Base-by-base conservation (phyloP, 139 green algal genomes). In the Chlorella sp. region DNA sequence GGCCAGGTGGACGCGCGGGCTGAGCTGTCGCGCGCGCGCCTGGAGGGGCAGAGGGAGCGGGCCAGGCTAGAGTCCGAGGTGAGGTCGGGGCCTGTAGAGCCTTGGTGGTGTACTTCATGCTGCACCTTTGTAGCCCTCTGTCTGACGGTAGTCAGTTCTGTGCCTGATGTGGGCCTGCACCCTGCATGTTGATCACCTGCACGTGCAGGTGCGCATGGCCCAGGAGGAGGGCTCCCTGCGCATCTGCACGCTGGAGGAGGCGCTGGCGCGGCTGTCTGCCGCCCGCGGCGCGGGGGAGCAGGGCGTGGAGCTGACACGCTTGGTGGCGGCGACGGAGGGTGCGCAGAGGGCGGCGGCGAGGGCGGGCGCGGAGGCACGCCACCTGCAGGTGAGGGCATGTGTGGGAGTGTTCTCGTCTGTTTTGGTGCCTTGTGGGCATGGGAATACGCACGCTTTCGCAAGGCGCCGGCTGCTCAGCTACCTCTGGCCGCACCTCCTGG, bases 171-270 rank as follows among this genome's bases (percentile, higher is more conserved):
- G 42, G 42, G 17, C 10, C 42, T 55, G 4, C 62, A 35, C 10
- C 14, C 26, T 65, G 17, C 26, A 30, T 14, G 59, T 23, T 31
- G 26, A 14, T 32, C 62, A 69, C 62, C 29, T 42, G 31, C 27
- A 69, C 31, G 27, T 2, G 10, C 70, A 81, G 79, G 67, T 81
- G 14, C 74, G 79, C 0, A 59, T 70, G 2, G 82, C 82, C 26
- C 62, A 65, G 29, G 76, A 86, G 67, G 82, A 85, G 23, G 82
- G 82, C 4, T 36, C 71, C 1, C 60, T 84, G 14, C 71, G 74
- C n/a, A 70, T 87, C 6, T 62, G 64, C 0, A 72, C 70, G 5
- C 75, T 90, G 31, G 77, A 87, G 71, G 85, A 86, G 31, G 67
- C 82, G 0, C 49, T 90, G 6, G 24, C 36, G 1, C 65, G 79